Conservation (phyloP, 108 stramenopile genomes). For the Asterionellopsis glacialis region DNA sequence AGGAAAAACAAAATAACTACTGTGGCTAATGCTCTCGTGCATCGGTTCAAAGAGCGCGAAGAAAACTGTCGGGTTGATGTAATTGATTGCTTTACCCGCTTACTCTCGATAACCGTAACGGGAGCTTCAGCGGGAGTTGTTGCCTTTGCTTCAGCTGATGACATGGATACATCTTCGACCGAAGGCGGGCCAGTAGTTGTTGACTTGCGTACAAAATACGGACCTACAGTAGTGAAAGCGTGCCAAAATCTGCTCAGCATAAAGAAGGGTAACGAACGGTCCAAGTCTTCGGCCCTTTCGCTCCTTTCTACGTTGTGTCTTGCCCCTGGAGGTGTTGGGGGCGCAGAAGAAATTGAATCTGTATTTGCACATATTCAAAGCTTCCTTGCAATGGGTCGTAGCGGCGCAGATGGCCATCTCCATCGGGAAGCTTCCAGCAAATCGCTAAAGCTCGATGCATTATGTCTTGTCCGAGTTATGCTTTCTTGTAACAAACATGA, state of each 20-base stretch:
- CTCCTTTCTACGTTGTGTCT: constrained; percentile 67
- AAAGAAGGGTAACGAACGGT: constrained; percentile 75
- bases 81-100: constrained; percentile 79
- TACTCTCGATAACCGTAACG: constrained; percentile 65
- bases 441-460: constrained; percentile 88
- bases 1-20: constrained; percentile 46
- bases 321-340: constrained; percentile 79
- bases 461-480: constrained; percentile 73
- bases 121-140: constrained; percentile 32
- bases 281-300: constrained; percentile 68
- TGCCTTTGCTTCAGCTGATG: constrained; percentile 19
- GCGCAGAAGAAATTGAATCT: constrained; percentile 46
- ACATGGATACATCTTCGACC: constrained; percentile 29
- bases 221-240: constrained; percentile 63
- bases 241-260: constrained; percentile 74
- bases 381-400: constrained; percentile 31
- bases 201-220: constrained; percentile 64
- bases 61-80: constrained; percentile 97
- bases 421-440: constrained; percentile 63
- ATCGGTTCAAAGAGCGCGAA: constrained; percentile 95
- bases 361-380: constrained; percentile 67
- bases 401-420: constrained; percentile 20
- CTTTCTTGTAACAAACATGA: constrained; percentile 58
- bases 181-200: constrained; percentile 30
- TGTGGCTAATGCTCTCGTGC: constrained; percentile 75